Conservation (phyloP, 257 asterid species). For the Fraxinus pennsylvanica region DNA sequence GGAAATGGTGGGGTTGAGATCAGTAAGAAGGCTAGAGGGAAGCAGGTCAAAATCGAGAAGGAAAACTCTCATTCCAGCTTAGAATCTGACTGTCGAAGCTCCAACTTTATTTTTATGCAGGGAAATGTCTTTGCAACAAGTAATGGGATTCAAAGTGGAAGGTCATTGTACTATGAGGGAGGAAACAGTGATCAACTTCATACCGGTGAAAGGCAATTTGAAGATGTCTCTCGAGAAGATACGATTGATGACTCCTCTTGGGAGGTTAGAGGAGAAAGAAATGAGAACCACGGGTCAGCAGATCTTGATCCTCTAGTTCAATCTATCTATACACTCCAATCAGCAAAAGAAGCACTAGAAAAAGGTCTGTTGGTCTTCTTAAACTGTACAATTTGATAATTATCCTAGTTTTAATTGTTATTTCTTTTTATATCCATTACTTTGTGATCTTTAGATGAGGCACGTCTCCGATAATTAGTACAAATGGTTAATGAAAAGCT, state of each 20-base stretch:
- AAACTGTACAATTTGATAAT: constrained; percentile 14
- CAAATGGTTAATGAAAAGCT: not conserved
- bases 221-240: constrained; percentile 44
- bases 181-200: constrained; percentile 51
- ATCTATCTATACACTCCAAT: constrained; percentile 52
- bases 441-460: not conserved
- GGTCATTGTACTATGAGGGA: constrained; percentile 47
- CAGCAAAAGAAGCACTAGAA: constrained; percentile 61
- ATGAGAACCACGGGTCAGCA: constrained; percentile 45
- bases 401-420: constrained; percentile 2
- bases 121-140: constrained; percentile 46
- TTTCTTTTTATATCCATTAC: constrained; percentile 5
- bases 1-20: constrained; percentile 45
- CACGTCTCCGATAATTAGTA: not conserved
- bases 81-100: constrained; percentile 87
- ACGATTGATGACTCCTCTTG: constrained; percentile 53
- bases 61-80: constrained; percentile 88
- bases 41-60: constrained; percentile 79
- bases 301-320: constrained; percentile 52
- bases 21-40: constrained; percentile 64
- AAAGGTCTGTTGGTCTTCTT: constrained; percentile 48
- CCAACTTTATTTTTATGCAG: constrained; percentile 76
- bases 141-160: constrained; percentile 52
- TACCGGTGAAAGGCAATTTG: constrained; percentile 42
- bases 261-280: constrained; percentile 49